These are phyloP conservation scores for Clonostachys chloroleuca DNA, from an alignment of 2,329 filamentous ascomycete species.

Conservation along the genomic window DNA sequence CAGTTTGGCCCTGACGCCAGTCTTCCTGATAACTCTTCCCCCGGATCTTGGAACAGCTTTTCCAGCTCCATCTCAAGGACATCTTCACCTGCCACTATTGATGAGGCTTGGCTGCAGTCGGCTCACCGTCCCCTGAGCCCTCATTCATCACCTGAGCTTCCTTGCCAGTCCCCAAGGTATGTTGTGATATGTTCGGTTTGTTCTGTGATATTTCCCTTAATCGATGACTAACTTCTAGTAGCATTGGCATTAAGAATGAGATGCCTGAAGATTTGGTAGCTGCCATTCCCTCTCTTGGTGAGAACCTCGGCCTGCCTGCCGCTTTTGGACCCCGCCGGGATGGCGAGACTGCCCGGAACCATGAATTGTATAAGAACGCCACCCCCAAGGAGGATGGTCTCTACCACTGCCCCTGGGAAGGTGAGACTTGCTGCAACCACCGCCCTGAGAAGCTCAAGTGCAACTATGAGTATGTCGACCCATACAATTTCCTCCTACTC, in stretches of 20 bases:
- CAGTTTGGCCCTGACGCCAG: slow-evolving; percentile 47
- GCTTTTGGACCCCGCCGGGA: slow-evolving; percentile 44
- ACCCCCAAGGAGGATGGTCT: slow-evolving; percentile 67
- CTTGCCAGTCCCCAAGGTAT: slow-evolving; percentile 50
- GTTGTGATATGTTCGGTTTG: slow-evolving; percentile 17
- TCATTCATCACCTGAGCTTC: slow-evolving; percentile 43
- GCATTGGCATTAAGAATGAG: slow-evolving; percentile 17
- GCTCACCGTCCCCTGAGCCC: slow-evolving; percentile 18
- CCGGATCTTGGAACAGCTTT: slow-evolving; percentile 46
- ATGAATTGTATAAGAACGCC: slow-evolving; percentile 67
- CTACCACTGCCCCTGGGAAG: slow-evolving; percentile 90
- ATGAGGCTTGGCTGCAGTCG: slow-evolving; percentile 38
- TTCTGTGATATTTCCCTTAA: neutral
- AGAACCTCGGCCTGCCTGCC: slow-evolving; percentile 20
- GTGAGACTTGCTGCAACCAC: slow-evolving; percentile 71
- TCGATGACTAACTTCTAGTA: neutral
- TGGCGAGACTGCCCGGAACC: slow-evolving; percentile 56
- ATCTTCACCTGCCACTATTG: slow-evolving; percentile 42
- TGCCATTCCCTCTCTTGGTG: slow-evolving; percentile 15
- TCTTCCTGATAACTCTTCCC: slow-evolving; percentile 43
- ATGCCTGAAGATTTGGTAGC: slow-evolving; percentile 10
- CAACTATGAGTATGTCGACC: slow-evolving; percentile 84
- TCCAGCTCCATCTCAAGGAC: slow-evolving; percentile 47
- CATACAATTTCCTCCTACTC: neutral
- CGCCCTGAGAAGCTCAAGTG: slow-evolving; percentile 95